Evolutionary conservation across 192 early-diverging fungal genomes (phyloP).

Genomic region (Backusella luteola): DNA sequence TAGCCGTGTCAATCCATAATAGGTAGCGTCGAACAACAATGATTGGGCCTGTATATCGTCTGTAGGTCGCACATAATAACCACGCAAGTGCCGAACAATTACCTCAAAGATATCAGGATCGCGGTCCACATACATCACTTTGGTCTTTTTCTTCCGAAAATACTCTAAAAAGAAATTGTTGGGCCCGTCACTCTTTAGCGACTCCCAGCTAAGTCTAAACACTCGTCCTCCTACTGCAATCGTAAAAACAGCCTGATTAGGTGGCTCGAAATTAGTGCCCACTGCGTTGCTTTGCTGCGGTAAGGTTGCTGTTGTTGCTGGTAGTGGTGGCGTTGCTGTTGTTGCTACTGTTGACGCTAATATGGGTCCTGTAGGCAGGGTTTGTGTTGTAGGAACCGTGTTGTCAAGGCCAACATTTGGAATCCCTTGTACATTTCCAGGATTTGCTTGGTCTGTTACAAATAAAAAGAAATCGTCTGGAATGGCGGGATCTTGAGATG

Average conservation of each 20-base stretch:
- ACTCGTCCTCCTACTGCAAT: slow-evolving; percentile 29
- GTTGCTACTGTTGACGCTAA: background rate
- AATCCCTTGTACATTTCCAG: background rate
- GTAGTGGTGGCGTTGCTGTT: background rate
- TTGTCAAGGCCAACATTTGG: background rate
- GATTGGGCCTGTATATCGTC: slow-evolving; percentile 45
- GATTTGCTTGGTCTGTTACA: background rate
- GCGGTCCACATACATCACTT: slow-evolving; percentile 48
- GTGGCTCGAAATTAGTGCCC: background rate
- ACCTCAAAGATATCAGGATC: slow-evolving; percentile 50
- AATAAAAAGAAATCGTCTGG: slow-evolving; percentile 21
- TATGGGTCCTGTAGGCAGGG: background rate
- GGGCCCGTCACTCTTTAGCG: slow-evolving; percentile 42
- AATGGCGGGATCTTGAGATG: background rate
- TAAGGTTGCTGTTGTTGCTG: background rate
- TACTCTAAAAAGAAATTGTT: slow-evolving; percentile 40
- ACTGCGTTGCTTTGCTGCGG: background rate
- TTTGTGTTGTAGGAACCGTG: background rate
- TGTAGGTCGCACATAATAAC: slow-evolving; percentile 46
- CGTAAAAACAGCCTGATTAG: slow-evolving; percentile 28
- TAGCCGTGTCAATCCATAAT: slow-evolving; percentile 43
- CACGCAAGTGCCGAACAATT: slow-evolving; percentile 53
- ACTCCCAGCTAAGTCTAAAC: slow-evolving; percentile 36
- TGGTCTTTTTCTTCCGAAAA: slow-evolving; percentile 13
- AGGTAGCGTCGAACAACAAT: slow-evolving; percentile 44